phyloP scores from a whole-genome alignment of 306 rosid species.

The Medicago ruthenica region DNA sequence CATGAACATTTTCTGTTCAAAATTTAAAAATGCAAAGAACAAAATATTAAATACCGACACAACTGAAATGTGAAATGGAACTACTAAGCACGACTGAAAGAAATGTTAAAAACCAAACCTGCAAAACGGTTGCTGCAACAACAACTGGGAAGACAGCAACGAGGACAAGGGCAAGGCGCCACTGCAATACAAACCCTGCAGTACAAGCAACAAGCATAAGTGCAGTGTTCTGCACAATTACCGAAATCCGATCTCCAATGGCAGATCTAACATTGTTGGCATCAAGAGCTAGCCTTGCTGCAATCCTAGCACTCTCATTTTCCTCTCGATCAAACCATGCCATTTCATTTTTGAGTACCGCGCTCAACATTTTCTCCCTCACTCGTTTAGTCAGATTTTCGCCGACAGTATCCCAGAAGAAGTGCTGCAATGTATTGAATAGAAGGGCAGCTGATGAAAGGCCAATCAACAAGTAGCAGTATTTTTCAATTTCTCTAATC shows the following conservation, averaged over 20 bases:
- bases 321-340: conserved; percentile 99
- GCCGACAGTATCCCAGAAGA: conserved; percentile 98
- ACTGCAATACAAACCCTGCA: conserved; percentile 96
- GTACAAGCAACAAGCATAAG: conserved; percentile 98
- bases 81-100: conserved; percentile 2
- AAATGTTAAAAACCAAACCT: conserved; percentile 51
- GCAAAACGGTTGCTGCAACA: conserved; percentile 97
- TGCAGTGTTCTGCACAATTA: conserved; percentile 97
- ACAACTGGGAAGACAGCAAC: conserved; percentile 95
- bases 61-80: not conserved
- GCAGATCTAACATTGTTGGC: conserved; percentile 99
- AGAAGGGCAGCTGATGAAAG: conserved; percentile 96
- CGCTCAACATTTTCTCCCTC: conserved; percentile 91
- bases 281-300: conserved; percentile 94
- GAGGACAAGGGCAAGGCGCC: conserved; percentile 99
- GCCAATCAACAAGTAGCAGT: conserved; percentile 93
- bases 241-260: conserved; percentile 95
- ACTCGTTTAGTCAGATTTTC: conserved; percentile 97
- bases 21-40: not conserved
- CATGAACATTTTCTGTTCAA: conserved; percentile 93
- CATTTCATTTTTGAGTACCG: conserved; percentile 95
- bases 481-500: conserved; percentile 78
- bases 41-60: not conserved
- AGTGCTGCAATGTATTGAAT: conserved; percentile 93
- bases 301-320: conserved; percentile 92